Conservation (phyloP, 352 stramenopile species). For the Globisporangium nunn region DNA sequence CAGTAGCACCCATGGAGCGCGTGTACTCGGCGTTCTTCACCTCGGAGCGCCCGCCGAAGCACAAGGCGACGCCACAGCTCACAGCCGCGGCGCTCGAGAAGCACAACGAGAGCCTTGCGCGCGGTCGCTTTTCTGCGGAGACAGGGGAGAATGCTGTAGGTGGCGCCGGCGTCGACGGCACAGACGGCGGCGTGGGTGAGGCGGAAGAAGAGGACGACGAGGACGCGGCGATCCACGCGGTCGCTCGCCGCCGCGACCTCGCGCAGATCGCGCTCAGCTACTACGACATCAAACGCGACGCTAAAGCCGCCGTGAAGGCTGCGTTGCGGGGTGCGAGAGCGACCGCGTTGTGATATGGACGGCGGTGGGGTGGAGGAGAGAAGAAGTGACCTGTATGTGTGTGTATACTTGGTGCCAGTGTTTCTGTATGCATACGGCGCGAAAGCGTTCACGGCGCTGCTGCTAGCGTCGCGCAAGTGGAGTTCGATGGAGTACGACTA, state of each 20-base stretch:
- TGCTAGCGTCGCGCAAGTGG: slow-evolving; percentile 76
- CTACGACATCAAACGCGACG: slow-evolving; percentile 29
- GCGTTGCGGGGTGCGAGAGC: slow-evolving; percentile 20
- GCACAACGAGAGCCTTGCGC: slow-evolving; percentile 46
- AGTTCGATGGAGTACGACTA: slow-evolving; percentile 70
- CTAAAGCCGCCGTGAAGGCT: slow-evolving; percentile 39
- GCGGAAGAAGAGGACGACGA: slow-evolving; percentile 16
- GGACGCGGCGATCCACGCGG: slow-evolving; percentile 15
- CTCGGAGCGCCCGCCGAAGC: slow-evolving; percentile 23
- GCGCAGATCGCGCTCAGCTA: slow-evolving; percentile 23
- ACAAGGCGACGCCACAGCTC: slow-evolving; percentile 28
- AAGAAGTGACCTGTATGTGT: not conserved
- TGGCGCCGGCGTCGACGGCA: not conserved
- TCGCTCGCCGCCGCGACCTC: slow-evolving; percentile 28
- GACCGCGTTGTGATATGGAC: too few relatives aligned
- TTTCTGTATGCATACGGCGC: slow-evolving; percentile 75
- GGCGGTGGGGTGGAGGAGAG: too few relatives aligned
- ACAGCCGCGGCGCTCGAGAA: slow-evolving; percentile 57
- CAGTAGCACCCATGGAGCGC: slow-evolving; percentile 48
- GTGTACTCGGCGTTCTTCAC: slow-evolving; percentile 86
- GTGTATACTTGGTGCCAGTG: slow-evolving; percentile 12
- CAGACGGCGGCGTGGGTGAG: not conserved
- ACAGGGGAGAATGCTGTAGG: not conserved
- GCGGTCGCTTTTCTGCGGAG: not conserved
- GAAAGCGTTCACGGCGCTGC: slow-evolving; percentile 75